Conservation (phyloP, 108 stramenopile species). For the Cyclostephanos tholiformis region DNA sequence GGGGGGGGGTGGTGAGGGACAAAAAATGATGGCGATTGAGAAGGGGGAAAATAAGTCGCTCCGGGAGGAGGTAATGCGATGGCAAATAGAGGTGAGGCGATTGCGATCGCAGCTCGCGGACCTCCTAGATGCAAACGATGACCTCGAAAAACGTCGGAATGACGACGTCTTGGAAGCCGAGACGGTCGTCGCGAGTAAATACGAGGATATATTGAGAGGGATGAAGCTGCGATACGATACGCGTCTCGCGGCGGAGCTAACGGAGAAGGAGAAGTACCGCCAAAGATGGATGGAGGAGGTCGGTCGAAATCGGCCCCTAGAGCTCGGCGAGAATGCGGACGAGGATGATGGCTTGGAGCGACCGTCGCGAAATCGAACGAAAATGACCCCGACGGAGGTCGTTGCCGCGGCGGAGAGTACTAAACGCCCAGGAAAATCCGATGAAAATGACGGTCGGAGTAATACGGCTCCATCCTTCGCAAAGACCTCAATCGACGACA, state of each 20-base stretch:
- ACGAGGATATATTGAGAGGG: constrained; percentile 10
- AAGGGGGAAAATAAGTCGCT: constrained; percentile 3
- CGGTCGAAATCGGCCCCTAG: too few species aligned
- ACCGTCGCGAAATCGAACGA: too few species aligned
- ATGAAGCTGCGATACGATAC: not conserved
- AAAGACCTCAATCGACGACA: not conserved
- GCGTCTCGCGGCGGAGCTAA: not conserved
- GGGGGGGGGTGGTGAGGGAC: not conserved
- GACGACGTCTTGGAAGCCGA: not conserved
- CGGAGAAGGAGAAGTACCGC: constrained; percentile 8
- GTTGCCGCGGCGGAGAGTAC: constrained; percentile 13
- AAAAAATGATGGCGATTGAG: constrained; percentile 1
- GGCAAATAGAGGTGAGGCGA: constrained; percentile 14
- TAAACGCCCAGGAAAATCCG: not conserved
- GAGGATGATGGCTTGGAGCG: too few species aligned
- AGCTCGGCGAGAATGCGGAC: too few species aligned
- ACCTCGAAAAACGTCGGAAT: constrained; percentile 31
- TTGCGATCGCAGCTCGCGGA: constrained; percentile 29
- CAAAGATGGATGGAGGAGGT: too few species aligned
- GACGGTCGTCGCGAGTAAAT: constrained; percentile 1
- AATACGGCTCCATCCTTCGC: not conserved
- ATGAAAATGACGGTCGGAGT: not conserved
- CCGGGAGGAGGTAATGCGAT: not conserved
- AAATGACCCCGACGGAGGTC: too few species aligned
- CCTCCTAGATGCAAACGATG: constrained; percentile 35